A percentile compares a stretch with the other conserved stretches of the same genome.
Evolutionary conservation across 495 filamentous ascomycete species (phyloP).

Genomic region (Xylaria longipes): DNA sequence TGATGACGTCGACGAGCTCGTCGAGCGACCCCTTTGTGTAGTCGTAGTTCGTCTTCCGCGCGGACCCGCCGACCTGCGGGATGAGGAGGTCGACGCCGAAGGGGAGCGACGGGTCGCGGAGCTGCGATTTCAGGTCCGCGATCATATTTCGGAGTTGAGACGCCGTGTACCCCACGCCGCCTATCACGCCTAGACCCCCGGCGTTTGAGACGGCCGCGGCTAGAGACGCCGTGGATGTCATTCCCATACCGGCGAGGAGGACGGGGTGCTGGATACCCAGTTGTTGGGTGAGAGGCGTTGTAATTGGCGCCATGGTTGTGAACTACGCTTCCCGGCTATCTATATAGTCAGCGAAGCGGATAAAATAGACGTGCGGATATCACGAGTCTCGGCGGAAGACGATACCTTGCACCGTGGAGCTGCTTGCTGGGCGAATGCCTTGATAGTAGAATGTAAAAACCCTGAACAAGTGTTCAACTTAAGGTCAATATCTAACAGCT

Average conservation of each 20-base stretch:
- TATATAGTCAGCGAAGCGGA: neutral
- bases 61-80: constrained; percentile 90
- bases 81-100: constrained; percentile 94
- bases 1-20: constrained; percentile 87
- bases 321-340: neutral
- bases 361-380: neutral
- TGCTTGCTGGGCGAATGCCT: neutral
- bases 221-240: constrained; percentile 91
- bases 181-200: constrained; percentile 91
- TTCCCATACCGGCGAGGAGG: constrained; percentile 96
- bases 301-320: constrained; percentile 51
- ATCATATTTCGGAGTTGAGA: constrained; percentile 93
- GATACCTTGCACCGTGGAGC: neutral
- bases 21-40: constrained; percentile 97
- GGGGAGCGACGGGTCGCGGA: constrained; percentile 89
- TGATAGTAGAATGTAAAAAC: neutral
- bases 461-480: neutral
- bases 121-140: constrained; percentile 82
- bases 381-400: neutral
- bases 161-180: constrained; percentile 92
- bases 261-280: constrained; percentile 95
- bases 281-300: constrained; percentile 85
- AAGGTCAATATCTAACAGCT: neutral
- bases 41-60: constrained; percentile 94
- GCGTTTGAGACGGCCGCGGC: constrained; percentile 96